Conservation (phyloP, 2,329 filamentous ascomycete species). For the Exophiala mesophila region DNA sequence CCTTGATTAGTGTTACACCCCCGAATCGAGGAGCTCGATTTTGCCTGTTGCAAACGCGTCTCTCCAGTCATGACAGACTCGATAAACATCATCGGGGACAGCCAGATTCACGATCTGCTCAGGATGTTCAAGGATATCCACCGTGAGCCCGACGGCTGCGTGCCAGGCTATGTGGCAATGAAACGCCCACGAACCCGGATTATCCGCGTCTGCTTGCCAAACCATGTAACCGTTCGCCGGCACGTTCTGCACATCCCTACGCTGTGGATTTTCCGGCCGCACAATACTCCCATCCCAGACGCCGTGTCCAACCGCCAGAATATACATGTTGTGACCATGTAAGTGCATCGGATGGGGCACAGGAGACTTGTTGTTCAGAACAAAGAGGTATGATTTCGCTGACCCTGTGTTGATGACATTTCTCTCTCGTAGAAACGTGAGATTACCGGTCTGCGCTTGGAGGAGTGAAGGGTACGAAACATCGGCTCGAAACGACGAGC, state of each 20-base stretch:
- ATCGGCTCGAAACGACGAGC: conserved; percentile 49
- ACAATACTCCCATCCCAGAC: conserved; percentile 20
- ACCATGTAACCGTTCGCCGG: conserved; percentile 33
- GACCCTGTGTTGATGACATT: conserved; percentile 21
- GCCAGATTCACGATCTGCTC: conserved; percentile 3
- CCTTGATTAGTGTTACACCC: conserved; percentile 3
- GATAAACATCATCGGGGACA: conserved; percentile 4
- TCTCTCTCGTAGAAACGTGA: conserved; percentile 11
- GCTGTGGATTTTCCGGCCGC: conserved; percentile 31
- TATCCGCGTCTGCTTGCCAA: conserved; percentile 39
- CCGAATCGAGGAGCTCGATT: conserved; percentile 10
- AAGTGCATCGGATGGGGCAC: conserved; percentile 37
- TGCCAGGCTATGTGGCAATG: conserved; percentile 37
- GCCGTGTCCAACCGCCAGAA: conserved; percentile 19
- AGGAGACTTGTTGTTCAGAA: conserved; percentile 23
- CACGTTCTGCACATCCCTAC: conserved; percentile 37
- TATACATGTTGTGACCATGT: conserved; percentile 28
- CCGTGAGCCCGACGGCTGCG: neutral
- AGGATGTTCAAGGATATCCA: conserved; percentile 28
- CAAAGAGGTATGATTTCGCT: conserved; percentile 12
- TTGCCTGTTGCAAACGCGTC: conserved; percentile 1
- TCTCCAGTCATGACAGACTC: conserved; percentile 7
- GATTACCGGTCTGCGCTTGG: conserved; percentile 12
- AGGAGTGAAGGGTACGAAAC: conserved; percentile 10
- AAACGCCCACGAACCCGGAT: conserved; percentile 40